Evolutionary conservation across 345 rosid genomes (phyloP).

Genomic region (Noccaea bulbosa): DNA sequence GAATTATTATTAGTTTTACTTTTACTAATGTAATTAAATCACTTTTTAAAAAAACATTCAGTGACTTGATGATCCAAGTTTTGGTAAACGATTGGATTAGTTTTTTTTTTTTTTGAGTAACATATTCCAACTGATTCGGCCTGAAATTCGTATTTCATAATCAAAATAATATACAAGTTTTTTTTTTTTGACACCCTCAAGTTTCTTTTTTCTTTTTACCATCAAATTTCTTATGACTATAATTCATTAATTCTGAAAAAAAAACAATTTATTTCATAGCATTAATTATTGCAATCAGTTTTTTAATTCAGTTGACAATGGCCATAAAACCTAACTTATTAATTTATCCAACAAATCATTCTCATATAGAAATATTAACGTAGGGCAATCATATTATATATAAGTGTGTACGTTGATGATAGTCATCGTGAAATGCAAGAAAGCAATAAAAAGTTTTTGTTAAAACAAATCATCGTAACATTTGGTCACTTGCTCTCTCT

Average conservation of each 20-base stretch:
- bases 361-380: neutral
- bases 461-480: conserved; percentile 16
- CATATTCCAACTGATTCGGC: neutral
- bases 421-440: conserved; percentile 34
- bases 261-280: neutral
- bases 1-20: neutral
- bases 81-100: neutral
- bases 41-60: neutral
- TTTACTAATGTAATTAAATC: neutral
- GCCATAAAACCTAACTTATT: no score
- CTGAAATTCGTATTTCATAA: neutral
- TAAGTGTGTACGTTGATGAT: conserved; percentile 15
- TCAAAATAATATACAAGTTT: neutral
- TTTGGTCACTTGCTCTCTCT: conserved; percentile 34
- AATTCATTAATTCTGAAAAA: neutral
- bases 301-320: neutral
- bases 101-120: neutral
- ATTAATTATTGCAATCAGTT: neutral
- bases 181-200: neutral
- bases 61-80: neutral
- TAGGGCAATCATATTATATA: conserved; percentile 20
- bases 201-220: neutral
- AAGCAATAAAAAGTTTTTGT: neutral
- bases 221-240: neutral
- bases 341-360: neutral